Conservation (phyloP, 1,284 basidiomycete genomes). For the Lentinula novae-zelandiae region DNA sequence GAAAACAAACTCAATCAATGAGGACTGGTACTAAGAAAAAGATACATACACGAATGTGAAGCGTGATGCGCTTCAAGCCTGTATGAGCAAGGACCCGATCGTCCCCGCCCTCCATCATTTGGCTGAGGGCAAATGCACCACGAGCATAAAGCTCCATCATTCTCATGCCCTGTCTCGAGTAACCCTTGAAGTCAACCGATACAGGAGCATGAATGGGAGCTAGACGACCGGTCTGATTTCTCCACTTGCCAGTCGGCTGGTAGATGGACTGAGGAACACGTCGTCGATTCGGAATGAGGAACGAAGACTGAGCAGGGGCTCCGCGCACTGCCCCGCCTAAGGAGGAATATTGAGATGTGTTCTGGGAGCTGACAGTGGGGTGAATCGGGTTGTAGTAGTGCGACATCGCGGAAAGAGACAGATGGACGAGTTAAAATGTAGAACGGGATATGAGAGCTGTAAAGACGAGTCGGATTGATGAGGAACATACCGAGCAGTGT, state of each 20-base stretch:
- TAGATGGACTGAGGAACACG: constrained; percentile 33
- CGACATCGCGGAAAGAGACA: not conserved
- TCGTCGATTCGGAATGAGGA: constrained; percentile 25
- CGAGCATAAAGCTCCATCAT: constrained; percentile 36
- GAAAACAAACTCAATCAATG: not conserved
- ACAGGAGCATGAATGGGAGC: constrained; percentile 24
- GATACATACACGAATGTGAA: constrained; percentile 33
- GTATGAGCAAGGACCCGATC: constrained; percentile 33
- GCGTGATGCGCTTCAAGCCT: constrained; percentile 25
- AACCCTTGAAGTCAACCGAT: constrained; percentile 36
- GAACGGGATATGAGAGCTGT: not conserved
- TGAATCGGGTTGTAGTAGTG: constrained; percentile 38
- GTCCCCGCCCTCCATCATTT: constrained; percentile 33
- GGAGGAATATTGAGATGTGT: constrained; percentile 30
- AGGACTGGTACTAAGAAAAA: not conserved
- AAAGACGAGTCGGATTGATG: not conserved
- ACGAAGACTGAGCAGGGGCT: constrained; percentile 13
- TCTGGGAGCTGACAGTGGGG: constrained; percentile 27
- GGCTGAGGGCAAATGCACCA: constrained; percentile 27
- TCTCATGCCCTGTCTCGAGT: constrained; percentile 35
- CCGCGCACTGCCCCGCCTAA: constrained; percentile 27
- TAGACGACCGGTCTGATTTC: constrained; percentile 16
- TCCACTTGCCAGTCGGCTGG: constrained; percentile 23
- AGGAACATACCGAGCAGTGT: not conserved
- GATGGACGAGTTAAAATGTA: not conserved